Percentiles rank a stretch among this genome's conserved stretches.
Conservation (phyloP, 805 yeast genomes). For the Wickerhamomyces xylosicus region DNA sequence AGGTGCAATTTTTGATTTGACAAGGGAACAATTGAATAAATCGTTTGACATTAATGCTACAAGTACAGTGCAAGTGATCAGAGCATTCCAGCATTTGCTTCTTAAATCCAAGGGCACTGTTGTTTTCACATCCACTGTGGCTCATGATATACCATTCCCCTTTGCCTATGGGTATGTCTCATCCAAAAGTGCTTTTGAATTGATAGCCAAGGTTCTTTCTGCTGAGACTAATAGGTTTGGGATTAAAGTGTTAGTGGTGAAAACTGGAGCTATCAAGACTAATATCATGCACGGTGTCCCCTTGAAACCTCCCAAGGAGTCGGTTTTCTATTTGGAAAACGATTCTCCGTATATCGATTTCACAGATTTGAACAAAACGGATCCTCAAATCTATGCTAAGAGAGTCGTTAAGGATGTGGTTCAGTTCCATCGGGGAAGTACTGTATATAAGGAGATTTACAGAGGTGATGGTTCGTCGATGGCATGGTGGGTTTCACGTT, state of each 20-base stretch:
- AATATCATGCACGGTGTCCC: no score
- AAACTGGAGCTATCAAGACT: constrained; percentile 31
- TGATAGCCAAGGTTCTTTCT: constrained; percentile 24
- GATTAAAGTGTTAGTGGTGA: constrained; percentile 27
- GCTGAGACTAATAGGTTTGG: constrained; percentile 28
- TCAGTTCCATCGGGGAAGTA: no score
- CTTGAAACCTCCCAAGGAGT: no score
- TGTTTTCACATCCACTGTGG: constrained; percentile 28
- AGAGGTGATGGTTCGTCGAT: no score
- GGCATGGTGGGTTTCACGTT: no score
- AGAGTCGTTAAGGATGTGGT: no score
- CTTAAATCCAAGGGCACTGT: constrained; percentile 25
- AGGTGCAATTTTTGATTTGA: constrained; percentile 24
- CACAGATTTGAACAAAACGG: no score
- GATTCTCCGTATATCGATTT: no score
- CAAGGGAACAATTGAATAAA: constrained; percentile 14
- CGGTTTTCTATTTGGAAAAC: no score
- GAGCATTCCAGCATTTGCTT: constrained; percentile 22
- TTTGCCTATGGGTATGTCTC: constrained; percentile 25
- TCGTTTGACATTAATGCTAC: constrained; percentile 25
- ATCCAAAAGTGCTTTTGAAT: constrained; percentile 30
- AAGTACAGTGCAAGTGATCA: constrained; percentile 27
- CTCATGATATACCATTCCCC: constrained; percentile 23
- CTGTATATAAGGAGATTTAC: no score
- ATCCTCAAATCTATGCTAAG: no score